Evolutionary conservation across 768 basidiomycete genomes (phyloP).

Genomic region (Lepiota venenata): DNA sequence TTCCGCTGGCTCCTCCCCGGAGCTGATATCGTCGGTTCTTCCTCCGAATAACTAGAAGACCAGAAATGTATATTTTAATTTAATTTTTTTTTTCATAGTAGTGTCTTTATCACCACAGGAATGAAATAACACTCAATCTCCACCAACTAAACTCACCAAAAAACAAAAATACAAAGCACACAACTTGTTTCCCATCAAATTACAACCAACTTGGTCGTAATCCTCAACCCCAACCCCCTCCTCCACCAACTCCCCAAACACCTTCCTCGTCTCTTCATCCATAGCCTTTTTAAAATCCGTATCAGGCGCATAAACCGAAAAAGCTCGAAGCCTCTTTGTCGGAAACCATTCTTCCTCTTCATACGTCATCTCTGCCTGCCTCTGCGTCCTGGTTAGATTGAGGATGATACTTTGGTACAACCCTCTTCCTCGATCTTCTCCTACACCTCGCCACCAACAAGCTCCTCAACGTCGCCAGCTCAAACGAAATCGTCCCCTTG

Average conservation of each 20-base stretch:
- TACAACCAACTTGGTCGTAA: constrained; percentile 5
- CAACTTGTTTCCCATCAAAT: too few species aligned
- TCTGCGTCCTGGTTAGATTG: not conserved
- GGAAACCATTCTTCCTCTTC: constrained; percentile 9
- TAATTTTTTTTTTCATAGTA: not conserved
- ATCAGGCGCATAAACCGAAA: not conserved
- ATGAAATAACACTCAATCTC: too few species aligned
- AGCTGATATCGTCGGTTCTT: constrained; percentile 71
- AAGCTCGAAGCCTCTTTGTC: not conserved
- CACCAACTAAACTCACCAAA: too few species aligned
- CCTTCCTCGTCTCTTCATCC: constrained; percentile 10
- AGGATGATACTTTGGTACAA: not conserved
- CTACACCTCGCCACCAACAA: constrained; percentile 7
- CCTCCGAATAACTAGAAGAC: too few species aligned
- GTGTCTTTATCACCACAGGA: too few species aligned
- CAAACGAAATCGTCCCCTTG: constrained; percentile 4
- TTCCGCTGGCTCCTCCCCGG: constrained; percentile 85
- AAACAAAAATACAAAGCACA: too few species aligned
- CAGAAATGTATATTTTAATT: not conserved
- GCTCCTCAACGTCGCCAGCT: not conserved
- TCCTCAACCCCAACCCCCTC: constrained; percentile 11
- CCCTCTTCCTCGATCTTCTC: not conserved
- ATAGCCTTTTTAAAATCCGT: constrained; percentile 1
- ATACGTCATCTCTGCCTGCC: not conserved
- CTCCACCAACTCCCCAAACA: constrained; percentile 8